Evolutionary conservation across 2,329 filamentous ascomycete genomes (phyloP), one percentile per base, ranked within the genome.

Genomic region (Daldinia eschscholtzii): DNA sequence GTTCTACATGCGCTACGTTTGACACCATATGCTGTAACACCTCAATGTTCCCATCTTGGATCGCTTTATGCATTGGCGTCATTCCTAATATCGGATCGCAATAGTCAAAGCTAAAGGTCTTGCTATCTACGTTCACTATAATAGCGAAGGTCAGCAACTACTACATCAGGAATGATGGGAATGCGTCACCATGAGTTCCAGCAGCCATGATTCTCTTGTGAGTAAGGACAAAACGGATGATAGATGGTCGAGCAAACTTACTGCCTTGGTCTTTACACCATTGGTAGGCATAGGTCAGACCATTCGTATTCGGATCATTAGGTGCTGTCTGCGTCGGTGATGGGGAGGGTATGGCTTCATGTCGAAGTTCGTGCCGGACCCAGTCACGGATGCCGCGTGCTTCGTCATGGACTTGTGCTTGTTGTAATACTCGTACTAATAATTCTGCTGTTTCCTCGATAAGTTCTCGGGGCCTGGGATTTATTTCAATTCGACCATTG

Each of bases 231-330:
- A 48, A 48, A 23, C 1, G n/a, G 42, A 48, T 41, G 18, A 5
- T 12, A 18, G 20, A 26, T 26, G 7, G 15, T 56, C 12, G 9
- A 28, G 20, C 18, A 2, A 15, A 68, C 66, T 65, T 48, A 69
- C 66, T 65, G 0, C 75, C 74, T 20, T 75, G 72, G 2, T 74
- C 70, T 30, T 67, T 67, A 28, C 76, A 79, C 77, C 77, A 79
- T 12, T 64, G 60, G 30, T 72, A 76, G 2, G 72, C 70, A 18
- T 56, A 69, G 1, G 68, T 65, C 50, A 67, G 57, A 33, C 59
- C 66, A 20, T 28, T 56, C 10, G 12, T 48, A 3, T 50, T 48
- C 4, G 44, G 18, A 10, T 23, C 41, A 6, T 50, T 44, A 3
- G 52, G n/a, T 12, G 52, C 57, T 42, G 10, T 39, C 18, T 52